Base-by-base conservation (phyloP, 371 early-diverging fungal species). In the Nematocida sp. region DNA sequence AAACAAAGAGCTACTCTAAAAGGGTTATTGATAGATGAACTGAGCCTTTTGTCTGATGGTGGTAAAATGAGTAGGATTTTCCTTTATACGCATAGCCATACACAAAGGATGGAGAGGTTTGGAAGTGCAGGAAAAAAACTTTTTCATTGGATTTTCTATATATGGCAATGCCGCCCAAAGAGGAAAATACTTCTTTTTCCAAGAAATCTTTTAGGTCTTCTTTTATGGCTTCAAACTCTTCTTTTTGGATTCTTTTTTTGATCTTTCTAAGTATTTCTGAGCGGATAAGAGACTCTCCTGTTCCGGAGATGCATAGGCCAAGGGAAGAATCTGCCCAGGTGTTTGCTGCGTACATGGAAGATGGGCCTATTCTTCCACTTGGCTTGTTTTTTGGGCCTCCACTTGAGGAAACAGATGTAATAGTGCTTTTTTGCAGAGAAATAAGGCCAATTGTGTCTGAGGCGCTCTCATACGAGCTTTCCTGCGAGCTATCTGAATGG, bases 291-390 rank as follows among this genome's bases (percentile, higher is more conserved):
- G 56, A 23, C 60, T 66, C 67, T 7, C 67, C 67, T 3, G 67
- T 66, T 13, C 67, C 67, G 0, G 67, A 66, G 47, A 66, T 25
- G n/a, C 40, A 1, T n/a, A 56, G 38, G 25, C 28, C 11, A 2
- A 26, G 5, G 7, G 5, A 7, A 1, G 18, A n/a, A 57, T 54
- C 18, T 7, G n/a, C 39, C 18, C 59, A 45, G 0, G 67, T 66
- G 39, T 66, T 66, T 23, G 67, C 67, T 0, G 30, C 67, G 32
- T 63, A 66, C 60, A 66, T 36, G n/a, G 67, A 66, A 32, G 60
- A 66, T 9, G 67, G 67, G 1, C 67, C 67, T 30, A 66, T 56
- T 45, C 67, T 7, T 33, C 67, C 67, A 3, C 40, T 16, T 7
- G 11, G 7, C 30, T 66, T 66, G 0, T 32, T 23, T 0, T 35